These are phyloP conservation scores for Thymus mandschuricus DNA, from an alignment of 257 asterid species.

Conservation along the genomic window DNA sequence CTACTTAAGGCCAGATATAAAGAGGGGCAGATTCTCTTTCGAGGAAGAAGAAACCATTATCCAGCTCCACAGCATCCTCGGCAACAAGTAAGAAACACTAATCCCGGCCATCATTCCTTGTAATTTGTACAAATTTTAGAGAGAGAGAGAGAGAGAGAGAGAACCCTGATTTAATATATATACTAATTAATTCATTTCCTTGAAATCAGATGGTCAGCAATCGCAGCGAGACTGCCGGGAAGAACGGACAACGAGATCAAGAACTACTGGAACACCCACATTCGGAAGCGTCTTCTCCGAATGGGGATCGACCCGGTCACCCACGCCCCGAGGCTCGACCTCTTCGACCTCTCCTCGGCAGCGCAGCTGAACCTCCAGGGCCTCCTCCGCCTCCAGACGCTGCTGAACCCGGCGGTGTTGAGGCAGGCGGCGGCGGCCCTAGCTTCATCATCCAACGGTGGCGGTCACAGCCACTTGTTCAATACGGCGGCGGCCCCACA, in stretches of 20 bases:
- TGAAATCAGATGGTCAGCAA: conserved; percentile 71
- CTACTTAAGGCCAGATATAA: conserved; percentile 80
- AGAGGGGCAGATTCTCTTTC: conserved; percentile 80
- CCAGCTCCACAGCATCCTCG: conserved; percentile 78
- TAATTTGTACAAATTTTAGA: background rate
- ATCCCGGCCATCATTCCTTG: background rate
- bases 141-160: background rate
- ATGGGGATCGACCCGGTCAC: conserved; percentile 88
- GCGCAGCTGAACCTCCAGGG: conserved; percentile 49
- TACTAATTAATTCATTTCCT: too few relatives aligned
- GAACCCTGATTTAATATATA: background rate
- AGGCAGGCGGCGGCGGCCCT: conserved; percentile 47
- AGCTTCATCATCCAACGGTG: conserved; percentile 36
- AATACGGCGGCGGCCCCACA: conserved; percentile 34
- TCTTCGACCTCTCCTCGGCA: conserved; percentile 57
- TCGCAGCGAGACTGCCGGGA: conserved; percentile 78
- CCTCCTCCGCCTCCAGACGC: conserved; percentile 68
- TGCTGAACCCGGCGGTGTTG: conserved; percentile 63
- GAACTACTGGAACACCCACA: conserved; percentile 89
- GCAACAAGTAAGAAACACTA: conserved; percentile 68
- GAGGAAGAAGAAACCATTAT: conserved; percentile 86
- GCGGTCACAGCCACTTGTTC: conserved; percentile 4
- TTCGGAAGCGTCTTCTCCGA: conserved; percentile 66
- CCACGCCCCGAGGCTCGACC: conserved; percentile 75
- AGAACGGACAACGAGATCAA: conserved; percentile 88